A percentile compares a stretch with the other conserved stretches of the same genome.
phyloP scores from a whole-genome alignment of 345 rosid genomes.

The Litchi chinensis region DNA sequence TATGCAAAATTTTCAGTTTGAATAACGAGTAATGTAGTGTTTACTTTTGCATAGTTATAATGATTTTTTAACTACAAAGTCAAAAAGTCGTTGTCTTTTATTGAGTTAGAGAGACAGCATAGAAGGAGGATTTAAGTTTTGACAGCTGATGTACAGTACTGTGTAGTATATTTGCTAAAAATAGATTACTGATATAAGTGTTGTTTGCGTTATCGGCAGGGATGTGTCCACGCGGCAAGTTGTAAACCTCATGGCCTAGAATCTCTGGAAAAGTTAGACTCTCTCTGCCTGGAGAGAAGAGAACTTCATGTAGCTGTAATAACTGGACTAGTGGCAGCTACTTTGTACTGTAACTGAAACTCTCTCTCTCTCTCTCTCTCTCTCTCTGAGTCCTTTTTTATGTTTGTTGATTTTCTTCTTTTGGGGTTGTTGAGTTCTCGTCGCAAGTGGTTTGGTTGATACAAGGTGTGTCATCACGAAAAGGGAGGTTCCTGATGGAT shows the following conservation, averaged over 20 bases:
- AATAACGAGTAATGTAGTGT: too few species aligned
- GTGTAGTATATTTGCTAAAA: not conserved
- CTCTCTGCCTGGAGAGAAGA: not conserved
- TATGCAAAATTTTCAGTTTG: too few species aligned
- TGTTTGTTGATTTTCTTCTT: not conserved
- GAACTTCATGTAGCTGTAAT: conserved; percentile 19
- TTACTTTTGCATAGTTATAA: too few species aligned
- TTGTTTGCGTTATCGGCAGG: conserved; percentile 13
- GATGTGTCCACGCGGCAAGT: conserved; percentile 50
- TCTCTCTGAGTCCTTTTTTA: not conserved
- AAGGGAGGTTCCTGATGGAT: conserved; percentile 27
- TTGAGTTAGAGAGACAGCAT: not conserved
- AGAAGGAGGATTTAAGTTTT: not conserved
- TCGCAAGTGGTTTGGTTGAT: not conserved
- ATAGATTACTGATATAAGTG: not conserved
- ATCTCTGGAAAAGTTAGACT: conserved; percentile 28
- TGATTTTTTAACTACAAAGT: not conserved
- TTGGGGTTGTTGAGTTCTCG: not conserved
- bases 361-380: not conserved
- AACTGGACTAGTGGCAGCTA: conserved; percentile 15
- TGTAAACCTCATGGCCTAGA: conserved; percentile 43
- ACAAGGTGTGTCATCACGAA: not conserved
- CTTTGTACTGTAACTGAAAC: not conserved
- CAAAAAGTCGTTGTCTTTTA: not conserved
- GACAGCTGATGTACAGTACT: not conserved